Evolutionary conservation across 805 yeast species (phyloP).

Genomic region (Wickerhamiella slavikovae): DNA sequence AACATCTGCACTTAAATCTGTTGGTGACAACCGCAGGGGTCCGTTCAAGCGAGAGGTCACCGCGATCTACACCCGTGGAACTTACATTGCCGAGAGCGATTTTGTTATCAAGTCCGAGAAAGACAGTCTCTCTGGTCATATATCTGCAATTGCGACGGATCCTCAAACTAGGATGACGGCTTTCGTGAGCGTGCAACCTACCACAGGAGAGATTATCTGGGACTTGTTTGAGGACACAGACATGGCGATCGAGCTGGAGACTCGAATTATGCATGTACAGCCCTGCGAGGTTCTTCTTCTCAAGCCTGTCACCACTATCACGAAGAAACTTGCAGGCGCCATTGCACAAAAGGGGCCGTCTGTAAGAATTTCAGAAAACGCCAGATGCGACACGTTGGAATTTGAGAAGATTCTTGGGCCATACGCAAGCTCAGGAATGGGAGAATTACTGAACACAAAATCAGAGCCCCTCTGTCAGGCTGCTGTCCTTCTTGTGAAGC

Average conservation of each 20-base stretch:
- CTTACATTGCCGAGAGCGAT: conserved; percentile 46
- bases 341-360: conserved; percentile 1
- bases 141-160: conserved; percentile 9
- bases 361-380: conserved; percentile 7
- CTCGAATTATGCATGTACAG: conserved; percentile 48
- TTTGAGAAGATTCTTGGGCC: background rate
- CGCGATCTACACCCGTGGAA: conserved; percentile 60
- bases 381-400: background rate
- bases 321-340: conserved; percentile 3
- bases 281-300: conserved; percentile 55
- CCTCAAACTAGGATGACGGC: conserved; percentile 15
- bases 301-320: conserved; percentile 19
- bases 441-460: background rate
- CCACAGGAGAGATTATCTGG: conserved; percentile 54
- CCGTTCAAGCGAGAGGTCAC: conserved; percentile 53
- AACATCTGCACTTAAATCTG: conserved; percentile 49
- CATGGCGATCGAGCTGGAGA: conserved; percentile 42
- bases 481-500: conserved; percentile 19
- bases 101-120: background rate
- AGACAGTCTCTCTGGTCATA: conserved; percentile 9
- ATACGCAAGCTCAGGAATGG: background rate
- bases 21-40: conserved; percentile 28
- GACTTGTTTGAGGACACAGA: conserved; percentile 49
- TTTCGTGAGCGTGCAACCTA: conserved; percentile 44
- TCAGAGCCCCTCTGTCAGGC: background rate